These are phyloP conservation scores for Xylariaceae sp. DNA, from an alignment of 2,329 filamentous ascomycete genomes.

Conservation along the genomic window DNA sequence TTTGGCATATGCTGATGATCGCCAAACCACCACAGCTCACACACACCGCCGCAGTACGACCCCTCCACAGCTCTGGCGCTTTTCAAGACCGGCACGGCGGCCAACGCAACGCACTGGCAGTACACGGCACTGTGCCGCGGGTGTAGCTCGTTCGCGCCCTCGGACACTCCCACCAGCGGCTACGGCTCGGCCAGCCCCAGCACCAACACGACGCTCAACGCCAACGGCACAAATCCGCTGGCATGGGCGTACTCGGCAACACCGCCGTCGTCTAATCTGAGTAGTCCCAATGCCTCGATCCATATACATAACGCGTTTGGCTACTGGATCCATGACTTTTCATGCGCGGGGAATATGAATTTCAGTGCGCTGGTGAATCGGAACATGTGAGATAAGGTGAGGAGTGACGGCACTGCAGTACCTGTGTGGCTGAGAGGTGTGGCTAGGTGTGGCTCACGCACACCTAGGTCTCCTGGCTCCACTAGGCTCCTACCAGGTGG, in stretches of 20 bases:
- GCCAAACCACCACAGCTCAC: conserved; percentile 21
- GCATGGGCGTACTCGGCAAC: conserved; percentile 31
- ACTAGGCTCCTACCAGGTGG: too few relatives aligned
- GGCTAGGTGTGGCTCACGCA: too few relatives aligned
- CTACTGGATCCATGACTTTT: conserved; percentile 27
- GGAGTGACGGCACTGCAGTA: too few relatives aligned
- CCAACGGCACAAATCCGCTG: conserved; percentile 89
- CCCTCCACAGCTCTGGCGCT: conserved; percentile 23
- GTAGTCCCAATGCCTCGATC: conserved; percentile 18
- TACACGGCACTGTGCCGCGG: conserved; percentile 30
- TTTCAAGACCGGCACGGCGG: conserved; percentile 28
- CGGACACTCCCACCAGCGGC: too few relatives aligned
- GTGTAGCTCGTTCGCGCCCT: conserved; percentile 27
- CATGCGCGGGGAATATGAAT: conserved; percentile 17
- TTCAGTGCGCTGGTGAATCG: conserved; percentile 19
- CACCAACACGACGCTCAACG: conserved; percentile 52
- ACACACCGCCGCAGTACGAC: conserved; percentile 26
- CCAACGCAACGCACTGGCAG: conserved; percentile 34
- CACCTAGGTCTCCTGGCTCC: too few relatives aligned
- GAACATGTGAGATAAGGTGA: conserved; percentile 10
- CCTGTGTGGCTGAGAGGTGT: too few relatives aligned
- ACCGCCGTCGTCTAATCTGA: too few relatives aligned
- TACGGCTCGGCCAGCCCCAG: too few relatives aligned
- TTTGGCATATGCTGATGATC: too few relatives aligned
- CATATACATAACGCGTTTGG: conserved; percentile 21